phyloP scores from a whole-genome alignment of 805 yeast genomes.

The Metschnikowia proteae region DNA sequence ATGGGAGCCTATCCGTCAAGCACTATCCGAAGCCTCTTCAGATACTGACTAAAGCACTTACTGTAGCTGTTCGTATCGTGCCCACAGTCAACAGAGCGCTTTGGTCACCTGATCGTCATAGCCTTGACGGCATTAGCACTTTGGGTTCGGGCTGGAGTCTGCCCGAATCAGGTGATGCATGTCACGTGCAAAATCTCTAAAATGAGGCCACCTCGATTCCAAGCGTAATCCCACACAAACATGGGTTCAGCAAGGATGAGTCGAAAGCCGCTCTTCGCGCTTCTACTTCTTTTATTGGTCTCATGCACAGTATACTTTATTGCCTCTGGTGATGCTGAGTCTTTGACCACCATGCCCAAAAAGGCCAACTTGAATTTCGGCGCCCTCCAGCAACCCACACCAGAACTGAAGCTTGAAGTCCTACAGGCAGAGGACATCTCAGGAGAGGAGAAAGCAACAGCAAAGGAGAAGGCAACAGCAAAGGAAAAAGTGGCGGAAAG shows the following conservation, averaged over 20 bases:
- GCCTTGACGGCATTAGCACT: too few species aligned
- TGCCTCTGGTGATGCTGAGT: slow-evolving; percentile 15
- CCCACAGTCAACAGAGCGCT: too few species aligned
- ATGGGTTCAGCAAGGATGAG: slow-evolving; percentile 5
- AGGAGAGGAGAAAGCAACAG: too few species aligned
- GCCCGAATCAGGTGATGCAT: background rate
- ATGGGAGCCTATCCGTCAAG: too few species aligned
- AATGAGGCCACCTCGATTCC: background rate
- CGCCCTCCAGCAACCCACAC: background rate
- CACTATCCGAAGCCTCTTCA: too few species aligned
- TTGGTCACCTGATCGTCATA: too few species aligned
- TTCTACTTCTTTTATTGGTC: slow-evolving; percentile 13
- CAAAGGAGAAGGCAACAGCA: too few species aligned
- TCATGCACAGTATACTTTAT: slow-evolving; percentile 18
- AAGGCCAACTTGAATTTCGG: background rate
- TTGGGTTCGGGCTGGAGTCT: too few species aligned
- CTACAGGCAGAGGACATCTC: background rate
- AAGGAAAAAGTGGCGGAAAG: background rate
- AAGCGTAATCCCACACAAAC: background rate
- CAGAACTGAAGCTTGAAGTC: background rate
- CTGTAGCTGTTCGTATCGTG: too few species aligned
- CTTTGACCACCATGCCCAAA: slow-evolving; percentile 6
- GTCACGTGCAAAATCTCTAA: background rate
- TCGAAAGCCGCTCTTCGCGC: slow-evolving; percentile 14
- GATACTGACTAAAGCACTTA: too few species aligned